Evolutionary conservation across 2,329 filamentous ascomycete species (phyloP), one percentile per base, ranked within the genome.

Genomic region (Clonostachys sp.): DNA sequence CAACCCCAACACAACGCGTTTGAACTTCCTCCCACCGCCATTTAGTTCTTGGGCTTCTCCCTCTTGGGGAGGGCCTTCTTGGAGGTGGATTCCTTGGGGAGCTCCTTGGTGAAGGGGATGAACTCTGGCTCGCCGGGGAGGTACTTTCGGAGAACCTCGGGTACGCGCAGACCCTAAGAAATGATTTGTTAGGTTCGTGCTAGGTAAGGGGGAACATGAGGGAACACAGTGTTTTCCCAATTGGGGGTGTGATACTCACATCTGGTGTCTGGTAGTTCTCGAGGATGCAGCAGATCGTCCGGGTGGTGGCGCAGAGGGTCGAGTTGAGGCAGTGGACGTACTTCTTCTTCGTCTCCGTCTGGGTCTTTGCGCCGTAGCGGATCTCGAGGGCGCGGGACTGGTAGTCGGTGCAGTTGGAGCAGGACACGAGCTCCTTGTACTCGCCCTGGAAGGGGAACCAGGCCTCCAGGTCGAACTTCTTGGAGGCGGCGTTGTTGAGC

Each of bases 351-450:
- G 80, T 77, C 55, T 91, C 89, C 30, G 85, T 91, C 67, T 88
- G 84, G 64, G 86, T 88, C 79, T 96, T 97, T 51, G 83, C 78
- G 43, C 94, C 92, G 60, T 86, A 96, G 50, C 94, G 83, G 58
- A 99, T 95, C 68, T 97, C 92, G 12, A 99, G 79, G 57, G 91
- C 91, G 48, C 94, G 82, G 20, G 90, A 91, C 75, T 99, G 94
- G 75, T 97, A 97, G 66, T 97, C 92, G 41, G 90, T 95, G 75
- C 94, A 99, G 73, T 99, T 99, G 51, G 90, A 95, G 79, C 91
- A 96, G 17, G 89, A 95, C 45, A 97, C 94, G 30, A 99, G 81
- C 73, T 97, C 94, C 73, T 97, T 97, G 80, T 97, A 99, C 70
- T 97, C 94, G 59, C 87, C 87, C 68, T 97, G 91, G 77, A 88